Conservation (phyloP, 441 rosid species). For the Gossypium laxum region DNA sequence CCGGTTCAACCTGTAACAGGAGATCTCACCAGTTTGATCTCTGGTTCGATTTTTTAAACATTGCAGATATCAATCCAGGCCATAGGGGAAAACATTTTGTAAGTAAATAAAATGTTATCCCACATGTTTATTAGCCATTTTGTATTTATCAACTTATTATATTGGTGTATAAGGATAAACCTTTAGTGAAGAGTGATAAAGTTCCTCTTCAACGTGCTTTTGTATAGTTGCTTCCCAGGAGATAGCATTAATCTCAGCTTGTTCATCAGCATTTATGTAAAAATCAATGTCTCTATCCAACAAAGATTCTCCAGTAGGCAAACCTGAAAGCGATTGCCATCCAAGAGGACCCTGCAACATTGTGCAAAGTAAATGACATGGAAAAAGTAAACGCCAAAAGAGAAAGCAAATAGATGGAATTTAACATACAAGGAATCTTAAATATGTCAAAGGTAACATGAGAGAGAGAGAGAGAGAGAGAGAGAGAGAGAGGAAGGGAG, state of each 20-base stretch:
- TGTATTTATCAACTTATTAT: constrained; percentile 6
- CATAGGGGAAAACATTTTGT: not conserved
- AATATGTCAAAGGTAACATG: constrained; percentile 2
- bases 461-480: not conserved
- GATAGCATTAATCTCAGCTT: constrained; percentile 60
- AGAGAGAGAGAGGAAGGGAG: constrained; percentile 12
- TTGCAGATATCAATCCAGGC: not conserved
- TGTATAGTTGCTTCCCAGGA: constrained; percentile 94
- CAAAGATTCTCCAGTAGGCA: constrained; percentile 63
- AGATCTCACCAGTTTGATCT: not conserved
- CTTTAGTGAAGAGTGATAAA: constrained; percentile 66
- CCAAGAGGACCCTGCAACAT: constrained; percentile 85
- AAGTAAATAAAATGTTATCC: not conserved
- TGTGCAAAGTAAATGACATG: constrained; percentile 13
- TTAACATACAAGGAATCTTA: not conserved
- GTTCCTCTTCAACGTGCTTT: constrained; percentile 83
- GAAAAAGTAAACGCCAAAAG: not conserved
- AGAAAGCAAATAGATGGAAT: not conserved
- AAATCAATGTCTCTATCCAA: constrained; percentile 61
- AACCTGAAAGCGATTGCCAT: constrained; percentile 77
- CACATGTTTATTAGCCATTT: not conserved
- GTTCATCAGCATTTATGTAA: constrained; percentile 55
- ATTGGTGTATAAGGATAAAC: constrained; percentile 27
- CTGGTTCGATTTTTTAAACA: not conserved
- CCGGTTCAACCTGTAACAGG: not conserved